These are phyloP conservation scores for Carex cristatella DNA, from an alignment of 176 grass and related monocot species.

Conservation along the genomic window DNA sequence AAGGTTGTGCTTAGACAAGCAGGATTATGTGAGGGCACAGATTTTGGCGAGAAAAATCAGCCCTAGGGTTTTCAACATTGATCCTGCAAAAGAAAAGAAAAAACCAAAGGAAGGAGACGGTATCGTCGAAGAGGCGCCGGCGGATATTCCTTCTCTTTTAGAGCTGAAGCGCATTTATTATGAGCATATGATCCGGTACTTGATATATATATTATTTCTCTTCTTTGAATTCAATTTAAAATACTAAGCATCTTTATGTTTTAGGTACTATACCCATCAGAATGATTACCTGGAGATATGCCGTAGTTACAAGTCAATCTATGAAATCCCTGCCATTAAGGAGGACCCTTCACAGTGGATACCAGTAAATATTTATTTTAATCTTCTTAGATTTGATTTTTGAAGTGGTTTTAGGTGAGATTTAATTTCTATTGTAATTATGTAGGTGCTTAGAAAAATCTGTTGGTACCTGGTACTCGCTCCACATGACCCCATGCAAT, in stretches of 20 bases:
- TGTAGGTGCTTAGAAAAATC: constrained; percentile 89
- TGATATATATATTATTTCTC: background rate
- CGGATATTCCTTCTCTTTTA: constrained; percentile 67
- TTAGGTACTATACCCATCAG: constrained; percentile 73
- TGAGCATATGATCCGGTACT: constrained; percentile 84
- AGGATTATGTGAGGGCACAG: constrained; percentile 82
- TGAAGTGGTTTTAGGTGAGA: background rate
- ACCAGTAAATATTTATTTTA: constrained; percentile 49
- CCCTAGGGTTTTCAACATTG: constrained; percentile 68
- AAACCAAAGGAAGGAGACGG: constrained; percentile 83
- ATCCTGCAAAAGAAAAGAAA: constrained; percentile 77
- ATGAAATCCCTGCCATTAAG: constrained; percentile 88
- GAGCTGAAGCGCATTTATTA: constrained; percentile 95
- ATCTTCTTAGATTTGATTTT: constrained; percentile 5
- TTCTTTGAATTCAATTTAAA: background rate
- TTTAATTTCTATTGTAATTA: constrained; percentile 11
- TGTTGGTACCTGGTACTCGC: constrained; percentile 86
- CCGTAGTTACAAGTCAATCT: constrained; percentile 89
- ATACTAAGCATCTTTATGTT: constrained; percentile 1
- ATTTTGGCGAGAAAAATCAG: constrained; percentile 97
- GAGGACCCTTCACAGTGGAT: constrained; percentile 77
- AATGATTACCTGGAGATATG: constrained; percentile 96
- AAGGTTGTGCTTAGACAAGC: constrained; percentile 74
- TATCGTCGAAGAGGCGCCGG: constrained; percentile 84
- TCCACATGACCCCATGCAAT: constrained; percentile 91